A percentile compares a stretch with the other conserved stretches of the same genome.
These are phyloP conservation scores for Xenosphaeropsis pyriputrescens DNA, from an alignment of 2,329 filamentous ascomycete species.

Conservation along the genomic window DNA sequence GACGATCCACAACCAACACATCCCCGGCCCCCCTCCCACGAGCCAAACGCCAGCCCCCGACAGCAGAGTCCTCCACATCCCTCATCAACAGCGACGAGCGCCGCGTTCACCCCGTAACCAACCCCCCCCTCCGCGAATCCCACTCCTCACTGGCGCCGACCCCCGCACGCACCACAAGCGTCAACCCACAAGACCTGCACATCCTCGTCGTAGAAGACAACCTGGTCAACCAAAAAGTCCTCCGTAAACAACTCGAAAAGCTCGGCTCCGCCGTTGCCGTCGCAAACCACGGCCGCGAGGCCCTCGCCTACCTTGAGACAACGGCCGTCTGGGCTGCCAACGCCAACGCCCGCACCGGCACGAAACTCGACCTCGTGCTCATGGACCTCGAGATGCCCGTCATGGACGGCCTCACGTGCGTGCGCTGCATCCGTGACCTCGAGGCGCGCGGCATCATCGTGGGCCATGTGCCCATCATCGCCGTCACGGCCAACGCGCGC, in stretches of 20 bases:
- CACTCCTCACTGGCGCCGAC: background rate
- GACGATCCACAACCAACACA: conserved; percentile 6
- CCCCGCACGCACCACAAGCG: background rate
- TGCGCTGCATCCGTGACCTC: conserved; percentile 23
- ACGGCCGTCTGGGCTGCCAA: conserved; percentile 36
- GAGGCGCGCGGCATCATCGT: conserved; percentile 10
- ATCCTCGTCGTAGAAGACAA: conserved; percentile 54
- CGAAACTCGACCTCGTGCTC: conserved; percentile 36
- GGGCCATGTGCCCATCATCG: conserved; percentile 35
- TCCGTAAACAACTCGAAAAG: conserved; percentile 43
- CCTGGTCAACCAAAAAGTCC: conserved; percentile 48
- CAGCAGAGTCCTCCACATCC: background rate
- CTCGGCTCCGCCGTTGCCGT: conserved; percentile 44
- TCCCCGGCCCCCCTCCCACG: too few relatives aligned
- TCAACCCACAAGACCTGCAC: conserved; percentile 4
- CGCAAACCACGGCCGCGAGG: conserved; percentile 48
- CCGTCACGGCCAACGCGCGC: conserved; percentile 30
- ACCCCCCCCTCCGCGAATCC: background rate
- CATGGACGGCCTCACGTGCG: conserved; percentile 30
- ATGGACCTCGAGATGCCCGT: conserved; percentile 35
- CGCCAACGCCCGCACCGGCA: conserved; percentile 18
- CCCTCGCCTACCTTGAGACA: conserved; percentile 36
- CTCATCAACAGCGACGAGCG: background rate
- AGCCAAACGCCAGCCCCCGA: background rate
- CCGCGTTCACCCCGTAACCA: background rate